phyloP scores from a whole-genome alignment of 345 rosid genomes.

The Pseudoturritis turrita region DNA sequence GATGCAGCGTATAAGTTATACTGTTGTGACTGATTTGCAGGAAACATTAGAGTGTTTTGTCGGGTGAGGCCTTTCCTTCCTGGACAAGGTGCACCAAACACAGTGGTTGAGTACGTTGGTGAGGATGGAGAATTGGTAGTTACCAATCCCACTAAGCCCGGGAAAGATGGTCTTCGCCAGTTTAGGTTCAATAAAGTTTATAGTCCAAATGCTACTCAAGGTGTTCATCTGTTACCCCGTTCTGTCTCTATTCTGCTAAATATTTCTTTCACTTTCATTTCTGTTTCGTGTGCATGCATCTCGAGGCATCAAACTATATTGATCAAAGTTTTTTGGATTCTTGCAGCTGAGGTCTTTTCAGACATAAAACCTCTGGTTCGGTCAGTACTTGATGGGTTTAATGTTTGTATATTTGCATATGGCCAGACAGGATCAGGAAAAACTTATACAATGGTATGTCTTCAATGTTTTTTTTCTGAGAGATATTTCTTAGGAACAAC shows the following conservation, averaged over 20 bases:
- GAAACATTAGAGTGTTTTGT: constrained; percentile 90
- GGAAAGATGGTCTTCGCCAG: constrained; percentile 63
- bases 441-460: constrained; percentile 81
- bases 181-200: constrained; percentile 79
- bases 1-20: background rate
- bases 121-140: constrained; percentile 73
- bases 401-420: constrained; percentile 91
- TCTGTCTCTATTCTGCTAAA: background rate
- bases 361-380: constrained; percentile 71
- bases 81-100: constrained; percentile 48
- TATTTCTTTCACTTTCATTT: background rate
- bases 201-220: constrained; percentile 74
- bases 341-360: constrained; percentile 71
- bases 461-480: background rate
- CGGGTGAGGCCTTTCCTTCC: constrained; percentile 76
- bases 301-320: background rate
- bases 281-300: background rate
- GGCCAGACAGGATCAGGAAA: constrained; percentile 99
- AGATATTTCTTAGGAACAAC: background rate
- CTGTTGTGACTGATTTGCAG: constrained; percentile 40
- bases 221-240: constrained; percentile 32
- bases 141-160: constrained; percentile 66
- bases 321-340: constrained; percentile 20
- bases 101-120: constrained; percentile 60
- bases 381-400: constrained; percentile 81